These are phyloP conservation scores for Babesia microti DNA, from an alignment of 169 alveolate genomes.

Conservation along the genomic window DNA sequence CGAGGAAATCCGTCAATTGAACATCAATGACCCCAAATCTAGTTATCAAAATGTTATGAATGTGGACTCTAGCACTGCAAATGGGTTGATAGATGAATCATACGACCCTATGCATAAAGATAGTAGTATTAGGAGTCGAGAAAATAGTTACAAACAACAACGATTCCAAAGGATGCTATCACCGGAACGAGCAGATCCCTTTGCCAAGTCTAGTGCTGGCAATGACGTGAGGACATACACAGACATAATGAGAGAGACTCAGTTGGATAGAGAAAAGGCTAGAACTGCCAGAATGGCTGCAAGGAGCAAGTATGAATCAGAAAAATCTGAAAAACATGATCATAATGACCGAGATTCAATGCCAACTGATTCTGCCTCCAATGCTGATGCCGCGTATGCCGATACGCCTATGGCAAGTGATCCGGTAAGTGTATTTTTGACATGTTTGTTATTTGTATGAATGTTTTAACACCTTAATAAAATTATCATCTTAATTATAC, in stretches of 20 bases:
- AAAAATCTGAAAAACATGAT: slow-evolving; percentile 26
- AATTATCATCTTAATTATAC: no score
- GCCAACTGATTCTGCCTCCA: slow-evolving; percentile 4
- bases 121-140: slow-evolving; percentile 44
- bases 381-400: slow-evolving; percentile 5
- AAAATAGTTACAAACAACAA: slow-evolving; percentile 47
- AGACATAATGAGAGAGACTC: slow-evolving; percentile 44
- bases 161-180: slow-evolving; percentile 53
- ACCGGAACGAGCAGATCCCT: slow-evolving; percentile 73
- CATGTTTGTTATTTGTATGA: no score
- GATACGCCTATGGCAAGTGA: slow-evolving; percentile 23
- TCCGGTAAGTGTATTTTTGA: no score
- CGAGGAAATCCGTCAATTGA: no score
- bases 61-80: slow-evolving; percentile 11
- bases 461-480: no score
- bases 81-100: slow-evolving; percentile 7
- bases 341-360: slow-evolving; percentile 20
- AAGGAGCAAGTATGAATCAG: slow-evolving; percentile 15
- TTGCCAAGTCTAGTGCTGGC: slow-evolving; percentile 46
- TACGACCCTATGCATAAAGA: slow-evolving; percentile 8
- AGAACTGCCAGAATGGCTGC: slow-evolving; percentile 21
- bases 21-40: no score
- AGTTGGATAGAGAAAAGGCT: slow-evolving; percentile 20
- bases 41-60: background rate
- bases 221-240: slow-evolving; percentile 57